These are phyloP conservation scores for Chlorella sp. DNA, from an alignment of 139 green algal genomes.

Conservation along the genomic window DNA sequence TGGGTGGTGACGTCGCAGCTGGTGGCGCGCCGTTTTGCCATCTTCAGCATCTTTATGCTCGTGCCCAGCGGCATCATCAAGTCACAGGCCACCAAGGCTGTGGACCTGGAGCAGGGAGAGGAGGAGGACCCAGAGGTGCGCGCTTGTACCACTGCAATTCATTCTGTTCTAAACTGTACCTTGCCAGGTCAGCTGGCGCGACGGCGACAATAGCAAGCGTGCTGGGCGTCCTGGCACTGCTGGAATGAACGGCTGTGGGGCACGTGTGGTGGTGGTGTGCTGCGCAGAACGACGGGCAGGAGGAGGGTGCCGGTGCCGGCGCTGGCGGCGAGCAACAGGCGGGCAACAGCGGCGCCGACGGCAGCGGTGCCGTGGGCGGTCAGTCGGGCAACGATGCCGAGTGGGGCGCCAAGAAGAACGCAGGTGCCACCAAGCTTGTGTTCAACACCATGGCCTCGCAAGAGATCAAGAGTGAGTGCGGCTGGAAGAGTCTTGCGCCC, in stretches of 20 bases:
- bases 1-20: not conserved
- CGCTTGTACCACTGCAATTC: no score
- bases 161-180: no score
- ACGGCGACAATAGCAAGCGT: not conserved
- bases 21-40: not conserved
- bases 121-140: not conserved
- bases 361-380: no score
- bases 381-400: no score
- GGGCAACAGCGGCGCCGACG: no score
- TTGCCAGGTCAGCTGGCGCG: no score
- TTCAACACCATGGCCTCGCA: no score
- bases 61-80: not conserved
- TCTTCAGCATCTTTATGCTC: not conserved
- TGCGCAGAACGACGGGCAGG: no score
- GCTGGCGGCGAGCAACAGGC: not conserved
- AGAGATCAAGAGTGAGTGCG: no score
- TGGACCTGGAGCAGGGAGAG: not conserved
- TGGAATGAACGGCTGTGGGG: not conserved
- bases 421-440: no score
- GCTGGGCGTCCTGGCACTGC: not conserved
- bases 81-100: not conserved
- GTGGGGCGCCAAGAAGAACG: no score
- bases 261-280: not conserved
- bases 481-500: no score
- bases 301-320: not conserved